Percentiles rank a stretch among this genome's conserved stretches.
Conservation (phyloP, 257 asterid genomes). For the Ligustrum vulgare region DNA sequence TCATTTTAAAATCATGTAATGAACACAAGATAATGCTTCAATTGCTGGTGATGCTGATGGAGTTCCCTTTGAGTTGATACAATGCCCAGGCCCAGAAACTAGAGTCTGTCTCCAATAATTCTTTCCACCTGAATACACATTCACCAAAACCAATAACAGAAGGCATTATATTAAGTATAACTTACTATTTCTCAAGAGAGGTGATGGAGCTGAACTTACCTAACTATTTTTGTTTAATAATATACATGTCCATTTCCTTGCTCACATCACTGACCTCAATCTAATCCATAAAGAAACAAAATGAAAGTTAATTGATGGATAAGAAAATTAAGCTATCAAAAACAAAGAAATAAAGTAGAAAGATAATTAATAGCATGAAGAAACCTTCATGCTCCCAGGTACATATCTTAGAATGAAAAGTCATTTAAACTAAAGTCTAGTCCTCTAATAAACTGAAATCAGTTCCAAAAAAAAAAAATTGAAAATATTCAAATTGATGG, state of each 20-base stretch:
- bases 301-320: slow-evolving; percentile 11
- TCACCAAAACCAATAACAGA: slow-evolving; percentile 19
- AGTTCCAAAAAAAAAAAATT: too few relatives aligned
- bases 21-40: too few relatives aligned
- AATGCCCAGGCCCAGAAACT: too few relatives aligned
- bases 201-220: slow-evolving; percentile 39
- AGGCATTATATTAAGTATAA: slow-evolving; percentile 6
- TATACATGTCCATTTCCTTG: slow-evolving; percentile 99
- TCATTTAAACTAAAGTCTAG: background rate
- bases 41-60: too few relatives aligned
- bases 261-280: slow-evolving; percentile 98
- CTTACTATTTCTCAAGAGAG: slow-evolving; percentile 10
- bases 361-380: too few relatives aligned
- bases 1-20: too few relatives aligned
- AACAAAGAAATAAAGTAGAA: slow-evolving; percentile 10
- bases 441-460: background rate
- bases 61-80: too few relatives aligned
- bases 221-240: slow-evolving; percentile 85
- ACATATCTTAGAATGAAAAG: background rate
- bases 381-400: background rate
- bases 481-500: too few relatives aligned
- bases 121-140: slow-evolving; percentile 80
- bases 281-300: slow-evolving; percentile 38
- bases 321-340: slow-evolving; percentile 14
- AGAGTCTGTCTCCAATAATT: slow-evolving; percentile 77